Conservation (phyloP, 2,329 filamentous ascomycete genomes). For the Aspergillus piperis region DNA sequence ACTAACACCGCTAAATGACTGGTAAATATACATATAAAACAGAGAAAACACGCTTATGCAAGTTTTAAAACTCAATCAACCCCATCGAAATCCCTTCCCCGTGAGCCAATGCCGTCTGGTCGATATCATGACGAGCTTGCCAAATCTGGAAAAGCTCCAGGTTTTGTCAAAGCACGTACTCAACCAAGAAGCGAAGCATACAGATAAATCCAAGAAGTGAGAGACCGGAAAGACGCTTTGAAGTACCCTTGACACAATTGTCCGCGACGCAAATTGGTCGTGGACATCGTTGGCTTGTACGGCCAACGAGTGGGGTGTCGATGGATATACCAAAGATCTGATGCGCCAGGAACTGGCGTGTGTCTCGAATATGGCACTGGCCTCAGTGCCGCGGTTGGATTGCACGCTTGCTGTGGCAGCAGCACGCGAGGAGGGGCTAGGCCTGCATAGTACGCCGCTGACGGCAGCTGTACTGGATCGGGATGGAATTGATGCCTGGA, state of each 20-base stretch:
- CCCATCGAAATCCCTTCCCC: slow-evolving; percentile 22
- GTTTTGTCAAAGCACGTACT: slow-evolving; percentile 11
- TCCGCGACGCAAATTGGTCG: background rate
- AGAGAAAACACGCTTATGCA: too few species aligned
- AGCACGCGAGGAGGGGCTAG: background rate
- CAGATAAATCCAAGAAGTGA: slow-evolving; percentile 14
- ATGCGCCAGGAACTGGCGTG: too few species aligned
- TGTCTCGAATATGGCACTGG: too few species aligned
- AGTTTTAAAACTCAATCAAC: slow-evolving; percentile 1
- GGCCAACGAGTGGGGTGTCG: background rate
- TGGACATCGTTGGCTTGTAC: background rate
- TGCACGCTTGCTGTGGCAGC: background rate
- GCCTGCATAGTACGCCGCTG: background rate
- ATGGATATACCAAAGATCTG: background rate
- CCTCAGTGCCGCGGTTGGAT: background rate
- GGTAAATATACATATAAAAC: background rate
- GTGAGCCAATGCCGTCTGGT: slow-evolving; percentile 16
- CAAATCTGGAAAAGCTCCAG: slow-evolving; percentile 6
- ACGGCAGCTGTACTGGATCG: background rate
- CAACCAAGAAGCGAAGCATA: slow-evolving; percentile 17
- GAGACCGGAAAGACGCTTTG: slow-evolving; percentile 7
- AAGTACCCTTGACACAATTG: background rate
- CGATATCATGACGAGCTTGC: slow-evolving; percentile 20
- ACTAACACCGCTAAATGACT: background rate
- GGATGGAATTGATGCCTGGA: background rate